Conservation (phyloP, 352 stramenopile species). For the Hyphochytrium catenoides region DNA sequence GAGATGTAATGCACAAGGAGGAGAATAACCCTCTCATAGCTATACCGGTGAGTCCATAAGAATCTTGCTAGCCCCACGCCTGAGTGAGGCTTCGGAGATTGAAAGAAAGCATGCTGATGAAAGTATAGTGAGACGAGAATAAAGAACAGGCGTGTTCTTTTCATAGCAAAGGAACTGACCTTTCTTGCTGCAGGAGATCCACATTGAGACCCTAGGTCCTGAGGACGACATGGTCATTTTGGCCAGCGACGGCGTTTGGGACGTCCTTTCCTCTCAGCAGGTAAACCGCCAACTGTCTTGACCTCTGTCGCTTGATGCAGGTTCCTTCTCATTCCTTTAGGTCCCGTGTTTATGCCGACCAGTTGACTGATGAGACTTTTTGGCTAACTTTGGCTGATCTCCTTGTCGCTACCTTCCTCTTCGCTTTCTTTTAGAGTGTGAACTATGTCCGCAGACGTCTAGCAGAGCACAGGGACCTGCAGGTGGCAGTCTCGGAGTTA, state of each 20-base stretch:
- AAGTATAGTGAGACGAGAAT: conserved; percentile 5
- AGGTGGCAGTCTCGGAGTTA: conserved; percentile 58
- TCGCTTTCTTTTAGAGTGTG: too few species aligned
- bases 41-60: too few species aligned
- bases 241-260: conserved; percentile 70
- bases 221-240: conserved; percentile 69
- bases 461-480: conserved; percentile 54
- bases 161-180: conserved; percentile 5
- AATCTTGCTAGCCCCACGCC: conserved; percentile 6
- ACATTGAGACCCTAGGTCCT: conserved; percentile 22
- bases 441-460: conserved; percentile 72
- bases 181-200: conserved; percentile 27
- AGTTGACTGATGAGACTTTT: too few species aligned
- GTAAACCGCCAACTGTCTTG: too few species aligned
- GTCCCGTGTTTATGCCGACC: too few species aligned
- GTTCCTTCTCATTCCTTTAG: too few species aligned
- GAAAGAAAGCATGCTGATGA: conserved; percentile 8
- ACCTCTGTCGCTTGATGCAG: too few species aligned
- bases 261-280: conserved; percentile 66
- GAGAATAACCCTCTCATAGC: conserved; percentile 54
- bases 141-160: neutral
- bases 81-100: conserved; percentile 7
- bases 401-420: too few species aligned
- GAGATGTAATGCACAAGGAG: conserved; percentile 62
- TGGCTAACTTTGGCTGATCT: too few species aligned